Conservation (phyloP, 306 rosid genomes). For the Fragaria iinumae region DNA sequence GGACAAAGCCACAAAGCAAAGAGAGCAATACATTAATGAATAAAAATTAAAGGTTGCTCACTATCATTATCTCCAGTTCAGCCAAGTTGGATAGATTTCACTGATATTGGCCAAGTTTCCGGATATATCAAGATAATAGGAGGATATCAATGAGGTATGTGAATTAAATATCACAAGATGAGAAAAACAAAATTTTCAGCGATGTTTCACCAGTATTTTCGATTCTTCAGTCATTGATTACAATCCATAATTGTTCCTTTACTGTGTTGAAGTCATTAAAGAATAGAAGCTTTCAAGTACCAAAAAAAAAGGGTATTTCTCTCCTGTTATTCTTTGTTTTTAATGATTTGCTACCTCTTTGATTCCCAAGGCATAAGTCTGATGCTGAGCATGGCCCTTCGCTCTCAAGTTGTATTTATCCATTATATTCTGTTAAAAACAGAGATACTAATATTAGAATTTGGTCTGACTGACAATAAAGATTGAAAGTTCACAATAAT, state of each 20-base stretch:
- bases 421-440: conserved; percentile 55
- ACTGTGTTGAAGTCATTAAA: neutral
- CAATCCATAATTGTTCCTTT: neutral
- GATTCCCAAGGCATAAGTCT: conserved; percentile 94
- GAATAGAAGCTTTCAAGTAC: neutral
- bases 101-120: no score
- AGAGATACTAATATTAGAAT: conserved; percentile 18
- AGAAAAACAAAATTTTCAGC: no score
- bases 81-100: no score
- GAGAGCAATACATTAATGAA: no score
- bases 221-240: neutral
- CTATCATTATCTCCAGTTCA: no score
- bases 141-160: no score
- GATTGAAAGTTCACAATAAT: neutral
- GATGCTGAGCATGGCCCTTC: conserved; percentile 79
- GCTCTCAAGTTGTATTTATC: conserved; percentile 71
- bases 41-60: no score
- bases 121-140: no score
- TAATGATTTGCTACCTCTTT: conserved; percentile 56
- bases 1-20: no score
- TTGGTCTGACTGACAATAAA: neutral
- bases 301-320: neutral
- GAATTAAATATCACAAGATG: no score
- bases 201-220: no score
- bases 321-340: neutral